Base-by-base conservation (phyloP, 768 basidiomycete genomes). In the Daedalea quercina region DNA sequence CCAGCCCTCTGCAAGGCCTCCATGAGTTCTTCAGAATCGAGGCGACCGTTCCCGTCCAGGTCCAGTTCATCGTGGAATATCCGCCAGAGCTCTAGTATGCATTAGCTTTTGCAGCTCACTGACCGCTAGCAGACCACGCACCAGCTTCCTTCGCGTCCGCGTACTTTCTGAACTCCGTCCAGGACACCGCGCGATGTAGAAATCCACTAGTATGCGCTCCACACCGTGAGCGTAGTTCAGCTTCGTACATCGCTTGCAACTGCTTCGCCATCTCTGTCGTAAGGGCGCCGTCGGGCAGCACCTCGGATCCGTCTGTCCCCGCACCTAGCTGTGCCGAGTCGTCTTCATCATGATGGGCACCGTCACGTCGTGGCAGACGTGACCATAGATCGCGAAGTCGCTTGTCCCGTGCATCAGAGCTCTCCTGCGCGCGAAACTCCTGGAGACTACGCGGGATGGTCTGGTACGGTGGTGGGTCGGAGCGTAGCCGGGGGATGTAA, bases 41-140 rank as follows among this genome's bases (percentile, higher is more conserved):
- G 67, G 52, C 79, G 80, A 8, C 91, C 93, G 68, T 96, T 90
- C 24, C 87, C 80, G 63, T 96, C 92, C 55, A 92, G 73, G 71
- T 95, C 94, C 46, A 96, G 78, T 61, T 94, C 88, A 63, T 92
- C 77, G 58, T 90, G 90, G 69, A 96, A 96, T 51, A 94, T 84
- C 47, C 80, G 75, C 94, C 94, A 96, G 20, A 96, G 75, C 68
- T 95, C 93, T 91, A 53, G 34, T 42, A 23, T 26, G 55, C 34
- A 44, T 53, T 19, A 50, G 25, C 40, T 47, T 55, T 35, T 15
- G 20, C 17, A 3, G 15, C 45, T 25, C 31, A 23, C 37, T 8
- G n/a, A 15, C 2, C 40, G 33, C 22, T 23, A 20, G 33, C 17
- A n/a, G n/a, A 43, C 17, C 40, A 76, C 80, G 63, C 64, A 85